phyloP scores from a whole-genome alignment of 192 early-diverging fungal genomes.

The Podila verticillata region DNA sequence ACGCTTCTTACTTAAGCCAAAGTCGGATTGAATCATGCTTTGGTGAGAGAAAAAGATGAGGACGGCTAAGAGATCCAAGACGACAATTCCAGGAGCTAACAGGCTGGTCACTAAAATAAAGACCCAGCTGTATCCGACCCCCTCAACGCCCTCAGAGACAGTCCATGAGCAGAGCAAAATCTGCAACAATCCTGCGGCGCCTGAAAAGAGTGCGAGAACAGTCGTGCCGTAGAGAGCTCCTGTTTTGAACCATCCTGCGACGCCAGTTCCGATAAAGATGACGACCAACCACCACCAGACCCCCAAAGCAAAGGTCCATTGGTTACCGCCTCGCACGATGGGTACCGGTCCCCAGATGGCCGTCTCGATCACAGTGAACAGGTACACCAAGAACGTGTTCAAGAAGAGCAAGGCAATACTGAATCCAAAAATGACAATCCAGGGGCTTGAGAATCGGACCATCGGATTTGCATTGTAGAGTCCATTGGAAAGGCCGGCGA shows the following conservation, averaged over 20 bases:
- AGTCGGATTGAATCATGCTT: conserved; percentile 15
- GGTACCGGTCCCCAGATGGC: conserved; percentile 21
- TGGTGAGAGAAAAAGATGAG: conserved; percentile 13
- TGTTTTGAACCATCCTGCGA: conserved; percentile 21
- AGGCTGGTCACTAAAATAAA: conserved; percentile 10
- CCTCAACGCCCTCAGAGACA: background rate
- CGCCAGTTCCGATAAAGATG: conserved; percentile 14
- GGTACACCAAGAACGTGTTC: conserved; percentile 27
- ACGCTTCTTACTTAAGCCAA: conserved; percentile 22
- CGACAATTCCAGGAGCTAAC: conserved; percentile 9
- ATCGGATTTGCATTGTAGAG: conserved; percentile 7
- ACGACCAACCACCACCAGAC: conserved; percentile 43
- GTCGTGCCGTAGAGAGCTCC: conserved; percentile 36
- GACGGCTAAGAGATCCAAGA: conserved; percentile 15
- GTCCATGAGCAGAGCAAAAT: conserved; percentile 9
- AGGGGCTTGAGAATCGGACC: conserved; percentile 21
- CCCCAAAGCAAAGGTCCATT: conserved; percentile 42
- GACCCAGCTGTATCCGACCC: conserved; percentile 14
- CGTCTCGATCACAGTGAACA: conserved; percentile 16
- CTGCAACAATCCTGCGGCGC: conserved; percentile 30
- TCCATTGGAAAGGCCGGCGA: conserved; percentile 8
- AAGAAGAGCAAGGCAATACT: conserved; percentile 9
- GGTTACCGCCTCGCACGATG: conserved; percentile 1
- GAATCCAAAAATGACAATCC: conserved; percentile 22
- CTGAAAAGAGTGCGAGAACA: conserved; percentile 12